Evolutionary conservation across 371 early-diverging fungal genomes (phyloP).

Genomic region (Mucor sp.): DNA sequence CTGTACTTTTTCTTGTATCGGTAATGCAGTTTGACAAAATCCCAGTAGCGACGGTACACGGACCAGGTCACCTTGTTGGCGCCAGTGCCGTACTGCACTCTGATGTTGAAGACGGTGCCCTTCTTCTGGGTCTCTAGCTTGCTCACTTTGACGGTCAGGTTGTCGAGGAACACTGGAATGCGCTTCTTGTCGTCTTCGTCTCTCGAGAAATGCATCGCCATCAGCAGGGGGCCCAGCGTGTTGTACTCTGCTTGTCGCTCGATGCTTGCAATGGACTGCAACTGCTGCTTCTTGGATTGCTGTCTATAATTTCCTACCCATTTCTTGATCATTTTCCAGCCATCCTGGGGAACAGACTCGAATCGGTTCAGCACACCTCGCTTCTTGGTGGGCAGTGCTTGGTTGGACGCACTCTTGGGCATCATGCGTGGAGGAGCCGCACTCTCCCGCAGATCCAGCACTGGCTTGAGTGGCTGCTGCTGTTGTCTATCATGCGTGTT

Average conservation of each 20-base stretch:
- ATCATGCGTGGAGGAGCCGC: neutral
- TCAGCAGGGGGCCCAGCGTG: constrained; percentile 20
- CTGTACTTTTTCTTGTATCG: constrained; percentile 32
- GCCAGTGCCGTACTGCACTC: constrained; percentile 24
- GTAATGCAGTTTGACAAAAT: constrained; percentile 61
- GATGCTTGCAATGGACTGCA: neutral
- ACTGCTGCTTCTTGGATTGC: neutral
- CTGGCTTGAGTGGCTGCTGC: neutral
- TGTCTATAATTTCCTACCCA: constrained; percentile 15
- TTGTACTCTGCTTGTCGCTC: constrained; percentile 30
- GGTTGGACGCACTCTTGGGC: neutral
- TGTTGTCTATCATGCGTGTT: neutral
- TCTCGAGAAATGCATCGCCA: constrained; percentile 23
- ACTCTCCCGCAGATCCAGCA: neutral
- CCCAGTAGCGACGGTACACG: constrained; percentile 54
- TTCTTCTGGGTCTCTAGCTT: constrained; percentile 4
- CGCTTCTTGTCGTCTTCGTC: constrained; percentile 30
- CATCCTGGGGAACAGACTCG: constrained; percentile 21
- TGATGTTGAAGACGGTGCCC: constrained; percentile 18
- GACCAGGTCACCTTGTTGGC: constrained; percentile 39
- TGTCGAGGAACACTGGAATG: constrained; percentile 35
- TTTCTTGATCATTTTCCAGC: constrained; percentile 21
- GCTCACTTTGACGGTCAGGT: constrained; percentile 20
- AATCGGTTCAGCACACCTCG: constrained; percentile 14
- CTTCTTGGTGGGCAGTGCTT: neutral